Evolutionary conservation across 768 basidiomycete genomes (phyloP).

Genomic region (Russula vinacea): DNA sequence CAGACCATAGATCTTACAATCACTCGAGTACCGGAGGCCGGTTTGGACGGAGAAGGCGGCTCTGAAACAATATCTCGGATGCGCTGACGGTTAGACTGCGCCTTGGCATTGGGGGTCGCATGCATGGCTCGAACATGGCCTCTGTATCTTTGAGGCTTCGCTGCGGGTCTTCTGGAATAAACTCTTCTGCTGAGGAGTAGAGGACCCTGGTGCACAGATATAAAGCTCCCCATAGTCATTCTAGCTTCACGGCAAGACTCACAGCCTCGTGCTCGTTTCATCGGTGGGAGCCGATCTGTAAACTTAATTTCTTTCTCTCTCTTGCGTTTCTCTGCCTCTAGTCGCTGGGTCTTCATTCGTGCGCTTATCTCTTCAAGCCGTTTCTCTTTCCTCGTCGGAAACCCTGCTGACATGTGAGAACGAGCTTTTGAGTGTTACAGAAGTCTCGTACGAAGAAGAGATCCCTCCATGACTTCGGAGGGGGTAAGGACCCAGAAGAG

Average conservation of each 20-base stretch:
- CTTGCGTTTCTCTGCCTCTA: slow-evolving; percentile 70
- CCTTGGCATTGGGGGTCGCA: slow-evolving; percentile 53
- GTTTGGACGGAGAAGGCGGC: slow-evolving; percentile 35
- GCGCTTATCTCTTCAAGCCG: slow-evolving; percentile 61
- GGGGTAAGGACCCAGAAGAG: neutral
- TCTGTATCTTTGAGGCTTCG: slow-evolving; percentile 66
- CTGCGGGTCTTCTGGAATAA: slow-evolving; percentile 74
- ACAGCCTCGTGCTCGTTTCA: slow-evolving; percentile 64
- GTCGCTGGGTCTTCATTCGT: slow-evolving; percentile 61
- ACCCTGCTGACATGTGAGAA: slow-evolving; percentile 21
- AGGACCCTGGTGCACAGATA: slow-evolving; percentile 39
- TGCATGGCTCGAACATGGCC: slow-evolving; percentile 54
- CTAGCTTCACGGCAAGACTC: slow-evolving; percentile 33
- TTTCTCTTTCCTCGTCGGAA: slow-evolving; percentile 56
- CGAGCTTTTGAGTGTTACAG: slow-evolving; percentile 21
- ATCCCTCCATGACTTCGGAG: slow-evolving; percentile 26
- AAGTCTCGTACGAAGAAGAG: slow-evolving; percentile 25
- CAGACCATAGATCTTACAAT: slow-evolving; percentile 11
- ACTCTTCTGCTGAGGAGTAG: slow-evolving; percentile 52
- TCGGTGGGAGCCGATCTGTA: slow-evolving; percentile 64
- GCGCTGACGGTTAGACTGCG: slow-evolving; percentile 44
- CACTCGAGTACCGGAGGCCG: slow-evolving; percentile 23
- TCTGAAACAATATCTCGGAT: slow-evolving; percentile 17
- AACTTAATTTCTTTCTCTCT: slow-evolving; percentile 73
- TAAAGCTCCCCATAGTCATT: slow-evolving; percentile 17